Conservation (phyloP, 345 rosid genomes). For the Luvunga scandens region DNA sequence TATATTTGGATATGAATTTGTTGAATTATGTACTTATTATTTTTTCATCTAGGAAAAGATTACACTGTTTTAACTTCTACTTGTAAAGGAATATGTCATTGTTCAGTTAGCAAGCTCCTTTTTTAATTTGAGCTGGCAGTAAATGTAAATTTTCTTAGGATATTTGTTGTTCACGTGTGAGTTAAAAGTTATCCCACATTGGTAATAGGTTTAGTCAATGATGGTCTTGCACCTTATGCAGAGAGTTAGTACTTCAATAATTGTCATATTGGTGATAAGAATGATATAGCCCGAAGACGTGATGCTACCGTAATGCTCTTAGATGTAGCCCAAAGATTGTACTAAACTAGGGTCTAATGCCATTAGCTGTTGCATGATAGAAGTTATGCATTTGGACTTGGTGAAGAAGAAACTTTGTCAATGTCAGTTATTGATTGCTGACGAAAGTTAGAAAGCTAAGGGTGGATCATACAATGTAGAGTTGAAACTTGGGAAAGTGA, state of each 20-base stretch:
- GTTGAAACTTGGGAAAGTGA: not conserved
- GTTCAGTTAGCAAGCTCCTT: not conserved
- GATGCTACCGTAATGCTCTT: not conserved
- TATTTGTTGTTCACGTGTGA: not conserved
- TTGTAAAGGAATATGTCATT: not conserved
- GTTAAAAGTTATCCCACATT: not conserved
- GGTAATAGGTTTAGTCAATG: not conserved
- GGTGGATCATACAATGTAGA: not conserved
- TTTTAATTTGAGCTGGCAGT: not conserved
- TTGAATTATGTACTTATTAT: not conserved
- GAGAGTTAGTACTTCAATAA: not conserved
- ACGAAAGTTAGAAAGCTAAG: not conserved
- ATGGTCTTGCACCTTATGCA: not conserved
- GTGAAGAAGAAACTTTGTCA: not conserved
- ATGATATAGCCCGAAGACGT: not conserved
- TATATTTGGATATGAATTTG: not conserved
- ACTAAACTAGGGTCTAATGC: not conserved
- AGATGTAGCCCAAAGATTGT: not conserved
- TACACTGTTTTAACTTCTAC: not conserved
- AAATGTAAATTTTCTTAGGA: not conserved
- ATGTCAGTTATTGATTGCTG: not conserved
- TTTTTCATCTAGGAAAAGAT: too few relatives aligned
- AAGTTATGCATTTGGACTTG: not conserved
- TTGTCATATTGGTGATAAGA: not conserved
- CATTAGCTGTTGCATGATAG: not conserved